Conservation (phyloP, 75 land plant species). For the Larix kaempferi region DNA sequence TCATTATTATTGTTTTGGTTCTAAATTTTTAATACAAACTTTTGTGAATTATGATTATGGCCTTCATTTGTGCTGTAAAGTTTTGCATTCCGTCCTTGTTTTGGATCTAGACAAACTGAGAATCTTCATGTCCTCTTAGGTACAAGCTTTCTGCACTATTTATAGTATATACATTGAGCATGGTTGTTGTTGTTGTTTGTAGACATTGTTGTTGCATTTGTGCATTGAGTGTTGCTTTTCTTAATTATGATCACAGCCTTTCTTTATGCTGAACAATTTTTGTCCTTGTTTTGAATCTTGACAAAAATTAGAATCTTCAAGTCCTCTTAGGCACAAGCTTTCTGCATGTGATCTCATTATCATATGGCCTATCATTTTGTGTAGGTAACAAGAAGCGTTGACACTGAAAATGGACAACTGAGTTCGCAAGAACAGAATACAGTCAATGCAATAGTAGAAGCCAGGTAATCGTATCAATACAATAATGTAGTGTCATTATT, state of each 20-base stretch:
- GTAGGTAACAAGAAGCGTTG: conserved; percentile 82
- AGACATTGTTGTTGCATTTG: not conserved
- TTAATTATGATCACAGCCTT: not conserved
- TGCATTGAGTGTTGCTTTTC: not conserved
- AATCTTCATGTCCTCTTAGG: too few species aligned
- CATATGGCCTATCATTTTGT: not conserved
- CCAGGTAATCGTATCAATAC: conserved; percentile 34
- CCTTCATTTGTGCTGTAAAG: too few species aligned
- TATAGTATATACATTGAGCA: not conserved
- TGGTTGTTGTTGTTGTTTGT: not conserved
- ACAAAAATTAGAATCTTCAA: not conserved
- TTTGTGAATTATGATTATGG: too few species aligned
- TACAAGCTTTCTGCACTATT: too few species aligned
- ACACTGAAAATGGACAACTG: conserved; percentile 37
- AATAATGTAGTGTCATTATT: not conserved
- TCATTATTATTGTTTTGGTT: too few species aligned
- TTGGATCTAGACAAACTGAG: too few species aligned
- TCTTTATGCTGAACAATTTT: not conserved
- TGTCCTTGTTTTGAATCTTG: not conserved
- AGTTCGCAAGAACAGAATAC: conserved; percentile 76
- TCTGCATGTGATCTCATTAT: not conserved
- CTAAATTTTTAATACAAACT: too few species aligned
- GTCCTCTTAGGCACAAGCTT: not conserved
- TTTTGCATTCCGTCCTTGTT: too few species aligned
- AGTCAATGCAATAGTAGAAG: conserved; percentile 67